phyloP scores from a whole-genome alignment of 805 yeast species.

The Candida tammaniensis region DNA sequence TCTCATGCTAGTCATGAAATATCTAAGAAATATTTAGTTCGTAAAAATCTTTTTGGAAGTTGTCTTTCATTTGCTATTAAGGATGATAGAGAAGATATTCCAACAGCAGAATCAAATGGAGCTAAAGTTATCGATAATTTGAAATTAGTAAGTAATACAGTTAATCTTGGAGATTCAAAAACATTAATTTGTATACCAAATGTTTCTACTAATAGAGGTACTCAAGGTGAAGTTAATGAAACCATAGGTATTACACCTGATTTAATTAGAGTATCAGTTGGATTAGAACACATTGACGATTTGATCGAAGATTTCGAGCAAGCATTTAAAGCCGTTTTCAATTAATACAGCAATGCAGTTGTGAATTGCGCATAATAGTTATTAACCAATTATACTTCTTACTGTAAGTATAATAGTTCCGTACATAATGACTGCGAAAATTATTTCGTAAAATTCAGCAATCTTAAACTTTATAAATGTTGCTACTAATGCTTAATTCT shows the following conservation, averaged over 20 bases:
- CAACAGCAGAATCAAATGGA: conserved; percentile 64
- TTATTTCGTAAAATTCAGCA: conserved; percentile 3
- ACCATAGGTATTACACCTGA: conserved; percentile 76
- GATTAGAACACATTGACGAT: conserved; percentile 80
- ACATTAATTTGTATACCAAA: conserved; percentile 84
- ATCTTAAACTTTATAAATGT: not conserved
- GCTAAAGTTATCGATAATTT: conserved; percentile 70
- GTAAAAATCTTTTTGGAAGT: conserved; percentile 69
- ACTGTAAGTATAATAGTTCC: too few relatives aligned
- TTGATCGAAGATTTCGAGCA: conserved; percentile 65
- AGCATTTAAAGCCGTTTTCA: conserved; percentile 48
- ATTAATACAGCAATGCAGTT: conserved; percentile 1
- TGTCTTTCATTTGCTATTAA: conserved; percentile 88
- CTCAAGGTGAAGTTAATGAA: conserved; percentile 72
- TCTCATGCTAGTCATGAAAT: conserved; percentile 73
- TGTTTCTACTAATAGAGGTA: conserved; percentile 87
- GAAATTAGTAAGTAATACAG: conserved; percentile 77
- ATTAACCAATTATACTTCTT: too few relatives aligned
- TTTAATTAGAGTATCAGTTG: conserved; percentile 76
- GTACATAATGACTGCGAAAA: too few relatives aligned
- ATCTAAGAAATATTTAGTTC: conserved; percentile 73
- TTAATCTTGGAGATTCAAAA: conserved; percentile 86
- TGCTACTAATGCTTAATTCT: not conserved
- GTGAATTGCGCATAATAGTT: conserved; percentile 1
- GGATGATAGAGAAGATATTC: conserved; percentile 38